phyloP scores from a whole-genome alignment of 495 filamentous ascomycete species.

The Sabuloglossum arenarium region DNA sequence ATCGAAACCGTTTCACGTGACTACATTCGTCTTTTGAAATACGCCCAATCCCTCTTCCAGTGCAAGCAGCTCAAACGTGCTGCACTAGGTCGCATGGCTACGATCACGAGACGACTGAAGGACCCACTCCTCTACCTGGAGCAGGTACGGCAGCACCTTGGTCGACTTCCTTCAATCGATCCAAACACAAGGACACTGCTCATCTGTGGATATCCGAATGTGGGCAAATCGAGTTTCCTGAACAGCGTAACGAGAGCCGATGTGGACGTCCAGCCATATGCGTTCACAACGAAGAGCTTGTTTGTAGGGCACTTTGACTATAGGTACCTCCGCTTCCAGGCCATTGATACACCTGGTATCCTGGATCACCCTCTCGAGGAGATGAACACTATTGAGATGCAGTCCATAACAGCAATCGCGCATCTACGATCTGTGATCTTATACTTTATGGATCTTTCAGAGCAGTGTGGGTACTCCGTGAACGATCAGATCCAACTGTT shows the following conservation, averaged over 20 bases:
- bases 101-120: slow-evolving; percentile 79
- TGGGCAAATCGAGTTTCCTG: slow-evolving; percentile 91
- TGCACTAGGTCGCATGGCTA: slow-evolving; percentile 86
- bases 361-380: slow-evolving; percentile 94
- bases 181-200: slow-evolving; percentile 87
- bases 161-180: slow-evolving; percentile 91
- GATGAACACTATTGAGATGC: slow-evolving; percentile 99
- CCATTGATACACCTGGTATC: slow-evolving; percentile 81
- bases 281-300: slow-evolving; percentile 93
- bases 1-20: slow-evolving; percentile 91
- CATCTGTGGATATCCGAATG: slow-evolving; percentile 94
- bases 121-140: slow-evolving; percentile 90
- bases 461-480: slow-evolving; percentile 93
- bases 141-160: slow-evolving; percentile 93
- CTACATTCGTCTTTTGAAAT: slow-evolving; percentile 85
- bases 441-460: slow-evolving; percentile 96
- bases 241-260: slow-evolving; percentile 82
- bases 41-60: slow-evolving; percentile 88
- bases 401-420: slow-evolving; percentile 89
- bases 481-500: slow-evolving; percentile 80
- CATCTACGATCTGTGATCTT: slow-evolving; percentile 85
- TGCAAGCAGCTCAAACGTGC: slow-evolving; percentile 87
- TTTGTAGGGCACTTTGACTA: slow-evolving; percentile 99
- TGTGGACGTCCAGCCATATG: slow-evolving; percentile 94
- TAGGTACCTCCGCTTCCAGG: slow-evolving; percentile 88